Evolutionary conservation across 768 basidiomycete species (phyloP), one percentile per base, ranked within the genome.

Genomic region (Pleurotus giganteus): DNA sequence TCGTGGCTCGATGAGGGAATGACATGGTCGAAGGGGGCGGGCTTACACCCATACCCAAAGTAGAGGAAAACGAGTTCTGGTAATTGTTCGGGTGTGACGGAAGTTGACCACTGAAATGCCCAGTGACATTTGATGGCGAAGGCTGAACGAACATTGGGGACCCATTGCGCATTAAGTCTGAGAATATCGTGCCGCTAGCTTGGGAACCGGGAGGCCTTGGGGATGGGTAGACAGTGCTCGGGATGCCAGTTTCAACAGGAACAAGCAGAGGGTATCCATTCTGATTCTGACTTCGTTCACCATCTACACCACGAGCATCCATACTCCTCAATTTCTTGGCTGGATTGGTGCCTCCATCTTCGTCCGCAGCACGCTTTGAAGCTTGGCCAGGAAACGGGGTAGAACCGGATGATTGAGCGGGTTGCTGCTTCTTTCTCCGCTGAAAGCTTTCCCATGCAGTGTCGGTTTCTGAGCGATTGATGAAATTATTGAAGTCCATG

Each of bases 361-460:
- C 77, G 13, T 86, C 84, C 0, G 80, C 69, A n/a, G 80, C 32
- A 24, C 85, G 80, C 65, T 88, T 88, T 57, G 74, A 74, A 4
- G 68, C 61, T 37, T 64, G 61, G 56, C 17, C 50, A 37, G 28
- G 53, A 29, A 52, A 55, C 41, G 55, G 26, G 57, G 17, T 57
- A 54, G 60, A 57, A 32, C 27, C 57, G 42, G 65, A 63, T n/a
- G 69, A 41, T 15, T 70, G 61, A 28, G 66, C 54, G 8, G 61
- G 62, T 13, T 61, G 50, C 2, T 57, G 41, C 57, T 78, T 79
- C 68, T 87, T 94, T 60, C 92, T 83, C 4, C 78, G 61, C 58
- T 91, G 86, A 63, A 88, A 94, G 49, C 91, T 87, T 65, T 96
- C 94, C 79, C 89, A 93, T 31, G 93, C 94, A 1, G 92, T 94